Base-by-base conservation (phyloP, 768 basidiomycete species). In the Candolleomyces eurysporus region DNA sequence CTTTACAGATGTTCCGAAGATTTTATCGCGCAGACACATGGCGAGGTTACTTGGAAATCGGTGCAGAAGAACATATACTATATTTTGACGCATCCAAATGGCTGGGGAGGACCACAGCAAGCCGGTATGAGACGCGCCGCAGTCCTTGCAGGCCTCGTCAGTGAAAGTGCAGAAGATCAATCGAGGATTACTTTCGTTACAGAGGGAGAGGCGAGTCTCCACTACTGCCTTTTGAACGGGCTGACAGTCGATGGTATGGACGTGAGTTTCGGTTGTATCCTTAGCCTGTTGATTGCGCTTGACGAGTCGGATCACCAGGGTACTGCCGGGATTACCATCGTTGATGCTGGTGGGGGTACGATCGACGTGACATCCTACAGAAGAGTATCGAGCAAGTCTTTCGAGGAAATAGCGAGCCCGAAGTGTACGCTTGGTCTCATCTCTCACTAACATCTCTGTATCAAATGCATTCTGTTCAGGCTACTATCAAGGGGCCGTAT, bases 281-380 rank as follows among this genome's bases (percentile, higher is more conserved):
- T 26, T 4, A 26, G 26, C 26, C 42, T 31, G 22, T 4, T 26
- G 32, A 19, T 10, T 14, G 16, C 31, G 17, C 17, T 5, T 42
- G 14, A 9, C 13, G 22, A 48, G n/a, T 31, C 5, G 49, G 9
- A 10, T 48, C 1, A 11, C 21, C 6, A 36, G 21, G 52, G 2
- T 55, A 84, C 82, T 77, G 36, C 82, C 51, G 81, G 79, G 3
- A 69, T 84, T 5, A 72, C 84, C 54, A 71, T 87, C 32, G 78
- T 86, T 21, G 85, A 87, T 63, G 84, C 84, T 4, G 85, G 86
- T 5, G 84, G 84, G 55, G 86, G 84, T 26, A 87, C 84, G 0
- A 72, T 87, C 21, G 85, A 87, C 62, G 72, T 87, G 48, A 85
- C 82, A 57, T 76, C 82, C 6, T 87, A 57, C 17, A 8, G 22